These are phyloP conservation scores for Boletus sp. DNA, from an alignment of 768 basidiomycete genomes.

Conservation along the genomic window DNA sequence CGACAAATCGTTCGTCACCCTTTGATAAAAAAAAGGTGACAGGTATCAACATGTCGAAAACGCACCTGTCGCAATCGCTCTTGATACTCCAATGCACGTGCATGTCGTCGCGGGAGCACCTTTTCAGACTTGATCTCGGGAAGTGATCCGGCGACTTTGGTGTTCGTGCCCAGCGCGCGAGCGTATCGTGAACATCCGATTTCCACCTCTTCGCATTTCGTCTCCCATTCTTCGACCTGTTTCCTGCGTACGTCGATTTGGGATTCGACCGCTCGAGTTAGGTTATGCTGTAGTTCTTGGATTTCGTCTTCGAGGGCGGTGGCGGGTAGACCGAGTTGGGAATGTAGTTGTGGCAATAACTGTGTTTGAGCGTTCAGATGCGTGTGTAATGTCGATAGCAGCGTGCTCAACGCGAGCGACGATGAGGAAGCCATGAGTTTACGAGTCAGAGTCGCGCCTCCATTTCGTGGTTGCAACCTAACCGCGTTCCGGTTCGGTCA, in stretches of 20 bases:
- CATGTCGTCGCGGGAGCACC: constrained; percentile 68
- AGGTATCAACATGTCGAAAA: neutral
- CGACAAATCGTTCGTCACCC: neutral
- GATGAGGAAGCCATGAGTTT: constrained; percentile 29
- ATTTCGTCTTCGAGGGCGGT: constrained; percentile 82
- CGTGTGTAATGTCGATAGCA: constrained; percentile 73
- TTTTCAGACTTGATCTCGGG: constrained; percentile 70
- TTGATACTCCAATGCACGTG: constrained; percentile 64
- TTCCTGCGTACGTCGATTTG: constrained; percentile 66
- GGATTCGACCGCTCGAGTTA: constrained; percentile 70
- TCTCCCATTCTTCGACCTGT: constrained; percentile 75
- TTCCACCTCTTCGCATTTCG: constrained; percentile 60
- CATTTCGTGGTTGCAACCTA: constrained; percentile 20
- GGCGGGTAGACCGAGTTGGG: constrained; percentile 77
- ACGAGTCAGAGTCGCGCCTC: constrained; percentile 7
- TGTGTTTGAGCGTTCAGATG: constrained; percentile 81
- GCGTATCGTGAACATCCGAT: constrained; percentile 62
- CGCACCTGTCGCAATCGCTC: constrained; percentile 78
- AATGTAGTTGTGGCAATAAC: constrained; percentile 76
- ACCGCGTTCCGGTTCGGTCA: constrained; percentile 19
- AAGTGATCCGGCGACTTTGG: constrained; percentile 60
- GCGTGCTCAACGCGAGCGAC: constrained; percentile 49
- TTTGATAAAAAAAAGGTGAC: no score
- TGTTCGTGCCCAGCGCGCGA: constrained; percentile 66
- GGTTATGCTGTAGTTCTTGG: constrained; percentile 63